Evolutionary conservation across 257 asterid genomes (phyloP).

Genomic region (Phtheirospermum japonicum): DNA sequence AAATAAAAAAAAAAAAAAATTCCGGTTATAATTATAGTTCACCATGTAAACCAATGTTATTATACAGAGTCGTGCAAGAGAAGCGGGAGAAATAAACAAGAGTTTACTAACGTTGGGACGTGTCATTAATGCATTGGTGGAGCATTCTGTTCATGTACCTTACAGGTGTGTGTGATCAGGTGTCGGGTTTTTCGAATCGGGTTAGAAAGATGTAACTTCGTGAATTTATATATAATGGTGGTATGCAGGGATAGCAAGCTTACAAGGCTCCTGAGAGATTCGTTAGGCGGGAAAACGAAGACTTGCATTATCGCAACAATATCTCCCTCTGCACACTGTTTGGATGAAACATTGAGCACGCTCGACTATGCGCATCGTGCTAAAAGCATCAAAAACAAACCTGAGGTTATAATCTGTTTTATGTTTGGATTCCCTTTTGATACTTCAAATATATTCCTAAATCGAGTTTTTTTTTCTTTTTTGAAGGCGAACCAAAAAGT

Average conservation of each 20-base stretch:
- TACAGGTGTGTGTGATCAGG: slow-evolving; percentile 62
- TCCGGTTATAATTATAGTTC: slow-evolving; percentile 15
- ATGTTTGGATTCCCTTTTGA: slow-evolving; percentile 6
- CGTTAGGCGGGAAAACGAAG: slow-evolving; percentile 86
- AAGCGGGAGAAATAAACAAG: slow-evolving; percentile 92
- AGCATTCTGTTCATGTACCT: slow-evolving; percentile 79
- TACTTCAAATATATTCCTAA: slow-evolving; percentile 22
- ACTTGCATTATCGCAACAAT: slow-evolving; percentile 85
- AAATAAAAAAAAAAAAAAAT: no score
- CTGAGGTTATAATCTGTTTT: slow-evolving; percentile 50
- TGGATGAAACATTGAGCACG: slow-evolving; percentile 85
- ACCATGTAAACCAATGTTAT: slow-evolving; percentile 4
- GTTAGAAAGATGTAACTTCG: neutral
- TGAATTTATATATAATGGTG: no score
- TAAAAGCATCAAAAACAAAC: slow-evolving; percentile 81
- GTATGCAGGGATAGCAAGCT: slow-evolving; percentile 86
- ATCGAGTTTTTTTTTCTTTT: slow-evolving; percentile 25
- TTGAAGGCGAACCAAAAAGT: slow-evolving; percentile 79
- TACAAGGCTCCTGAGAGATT: slow-evolving; percentile 79
- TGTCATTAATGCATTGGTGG: slow-evolving; percentile 76
- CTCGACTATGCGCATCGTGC: slow-evolving; percentile 87
- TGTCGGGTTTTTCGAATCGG: slow-evolving; percentile 1
- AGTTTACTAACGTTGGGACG: slow-evolving; percentile 85
- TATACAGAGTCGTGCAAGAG: slow-evolving; percentile 82
- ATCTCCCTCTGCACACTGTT: slow-evolving; percentile 65